phyloP scores from a whole-genome alignment of 495 filamentous ascomycete species.

The Evernia prunastri region DNA sequence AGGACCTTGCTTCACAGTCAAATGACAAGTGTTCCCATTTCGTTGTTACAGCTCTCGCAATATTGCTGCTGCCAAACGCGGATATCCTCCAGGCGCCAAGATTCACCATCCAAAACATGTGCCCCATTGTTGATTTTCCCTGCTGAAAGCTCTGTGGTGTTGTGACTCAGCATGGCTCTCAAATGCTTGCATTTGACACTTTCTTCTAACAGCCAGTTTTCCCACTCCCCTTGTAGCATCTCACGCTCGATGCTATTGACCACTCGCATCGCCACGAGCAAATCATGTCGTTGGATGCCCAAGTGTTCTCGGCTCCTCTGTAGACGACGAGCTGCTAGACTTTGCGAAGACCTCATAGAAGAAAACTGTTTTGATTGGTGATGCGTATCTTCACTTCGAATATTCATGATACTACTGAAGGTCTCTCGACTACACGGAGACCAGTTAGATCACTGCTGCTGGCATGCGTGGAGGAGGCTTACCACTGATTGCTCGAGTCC shows the following conservation, averaged over 20 bases:
- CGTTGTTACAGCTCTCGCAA: conserved; percentile 18
- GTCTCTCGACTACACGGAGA: conserved; percentile 37
- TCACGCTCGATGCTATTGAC: conserved; percentile 85
- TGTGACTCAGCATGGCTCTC: conserved; percentile 6
- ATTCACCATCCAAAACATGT: neutral
- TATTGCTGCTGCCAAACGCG: conserved; percentile 19
- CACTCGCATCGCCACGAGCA: conserved; percentile 82
- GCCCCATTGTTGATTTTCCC: neutral
- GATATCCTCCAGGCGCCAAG: neutral
- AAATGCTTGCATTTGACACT: conserved; percentile 16
- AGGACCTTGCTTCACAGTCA: neutral
- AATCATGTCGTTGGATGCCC: conserved; percentile 80
- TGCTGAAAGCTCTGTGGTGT: conserved; percentile 6
- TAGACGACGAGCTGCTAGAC: conserved; percentile 56
- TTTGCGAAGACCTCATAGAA: conserved; percentile 1
- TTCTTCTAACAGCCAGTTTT: conserved; percentile 79
- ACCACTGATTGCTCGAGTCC: conserved; percentile 32
- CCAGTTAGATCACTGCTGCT: neutral
- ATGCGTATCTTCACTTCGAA: conserved; percentile 5
- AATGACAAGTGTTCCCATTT: neutral
- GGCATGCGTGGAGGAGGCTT: neutral
- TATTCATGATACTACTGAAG: conserved; percentile 50
- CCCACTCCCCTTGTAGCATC: conserved; percentile 79
- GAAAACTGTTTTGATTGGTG: neutral
- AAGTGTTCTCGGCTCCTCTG: conserved; percentile 73